A percentile compares a stretch with the other conserved stretches of the same genome.
phyloP scores from a whole-genome alignment of 768 basidiomycete species.

The Sutorius australiensis region DNA sequence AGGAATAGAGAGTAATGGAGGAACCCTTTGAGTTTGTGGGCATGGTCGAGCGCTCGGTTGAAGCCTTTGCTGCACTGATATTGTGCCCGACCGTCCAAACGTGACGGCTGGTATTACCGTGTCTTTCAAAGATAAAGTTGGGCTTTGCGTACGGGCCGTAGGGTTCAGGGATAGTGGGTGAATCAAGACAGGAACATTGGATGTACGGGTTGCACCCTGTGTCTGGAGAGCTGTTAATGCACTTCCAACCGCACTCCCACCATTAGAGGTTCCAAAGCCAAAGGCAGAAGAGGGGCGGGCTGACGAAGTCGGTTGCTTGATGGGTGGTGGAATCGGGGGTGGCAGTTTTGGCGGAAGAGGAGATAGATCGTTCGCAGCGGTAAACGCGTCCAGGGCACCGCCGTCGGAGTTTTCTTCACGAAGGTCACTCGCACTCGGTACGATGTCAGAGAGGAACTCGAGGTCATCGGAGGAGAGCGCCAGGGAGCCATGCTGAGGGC shows the following conservation, averaged over 20 bases:
- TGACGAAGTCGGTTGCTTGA: slow-evolving; percentile 24
- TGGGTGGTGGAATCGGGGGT: slow-evolving; percentile 41
- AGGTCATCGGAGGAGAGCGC: slow-evolving; percentile 78
- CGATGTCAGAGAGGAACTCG: slow-evolving; percentile 71
- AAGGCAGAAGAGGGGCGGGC: slow-evolving; percentile 8
- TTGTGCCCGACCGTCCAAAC: slow-evolving; percentile 1
- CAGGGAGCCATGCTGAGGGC: slow-evolving; percentile 48
- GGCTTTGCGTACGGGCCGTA: slow-evolving; percentile 19
- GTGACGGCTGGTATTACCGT: background rate
- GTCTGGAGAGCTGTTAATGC: background rate
- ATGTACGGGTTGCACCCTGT: background rate
- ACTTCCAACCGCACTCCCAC: background rate
- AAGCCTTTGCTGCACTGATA: slow-evolving; percentile 11
- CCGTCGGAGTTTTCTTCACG: slow-evolving; percentile 33
- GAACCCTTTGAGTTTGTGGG: slow-evolving; percentile 18
- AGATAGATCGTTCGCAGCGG: slow-evolving; percentile 39
- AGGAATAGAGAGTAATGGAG: slow-evolving; percentile 23
- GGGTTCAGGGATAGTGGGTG: slow-evolving; percentile 32
- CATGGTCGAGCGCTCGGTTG: slow-evolving; percentile 19
- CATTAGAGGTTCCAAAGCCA: background rate
- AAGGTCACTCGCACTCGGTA: slow-evolving; percentile 50
- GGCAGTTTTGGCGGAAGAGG: slow-evolving; percentile 44
- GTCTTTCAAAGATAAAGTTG: slow-evolving; percentile 5
- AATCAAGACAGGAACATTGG: slow-evolving; percentile 12
- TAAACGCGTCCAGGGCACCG: slow-evolving; percentile 36